Conservation (phyloP, 1,284 basidiomycete genomes). For the Xanthoconium separans region DNA sequence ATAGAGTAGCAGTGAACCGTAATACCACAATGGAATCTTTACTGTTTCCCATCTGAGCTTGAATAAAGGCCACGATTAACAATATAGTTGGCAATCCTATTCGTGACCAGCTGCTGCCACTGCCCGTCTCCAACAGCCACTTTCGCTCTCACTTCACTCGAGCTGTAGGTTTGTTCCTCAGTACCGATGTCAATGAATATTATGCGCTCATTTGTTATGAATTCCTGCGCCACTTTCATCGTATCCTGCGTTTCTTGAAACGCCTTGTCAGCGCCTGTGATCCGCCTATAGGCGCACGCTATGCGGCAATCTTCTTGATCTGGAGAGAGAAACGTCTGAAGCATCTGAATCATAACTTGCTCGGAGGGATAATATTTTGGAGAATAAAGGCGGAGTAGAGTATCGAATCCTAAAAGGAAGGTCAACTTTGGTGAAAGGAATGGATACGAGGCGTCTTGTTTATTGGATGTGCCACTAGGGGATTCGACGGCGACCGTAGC, state of each 20-base stretch:
- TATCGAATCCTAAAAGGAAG: slow-evolving; percentile 86
- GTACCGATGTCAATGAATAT: slow-evolving; percentile 60
- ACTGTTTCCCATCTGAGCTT: background rate
- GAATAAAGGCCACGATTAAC: slow-evolving; percentile 49
- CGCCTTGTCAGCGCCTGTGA: slow-evolving; percentile 16
- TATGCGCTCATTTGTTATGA: slow-evolving; percentile 52
- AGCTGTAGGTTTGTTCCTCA: slow-evolving; percentile 63
- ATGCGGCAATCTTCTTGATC: slow-evolving; percentile 64
- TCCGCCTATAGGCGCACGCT: slow-evolving; percentile 66
- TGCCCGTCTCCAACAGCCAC: slow-evolving; percentile 37
- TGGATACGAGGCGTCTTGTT: slow-evolving; percentile 15
- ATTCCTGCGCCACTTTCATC: slow-evolving; percentile 44
- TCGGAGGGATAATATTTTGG: slow-evolving; percentile 73
- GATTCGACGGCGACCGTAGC: slow-evolving; percentile 16
- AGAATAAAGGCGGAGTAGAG: slow-evolving; percentile 81
- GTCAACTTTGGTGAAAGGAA: slow-evolving; percentile 44
- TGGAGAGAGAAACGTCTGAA: slow-evolving; percentile 62
- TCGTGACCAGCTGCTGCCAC: slow-evolving; percentile 44
- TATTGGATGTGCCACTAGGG: background rate
- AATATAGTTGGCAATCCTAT: slow-evolving; percentile 49
- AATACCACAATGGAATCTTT: slow-evolving; percentile 14
- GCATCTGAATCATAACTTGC: slow-evolving; percentile 50
- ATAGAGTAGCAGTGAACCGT: background rate
- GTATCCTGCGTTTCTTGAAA: slow-evolving; percentile 31
- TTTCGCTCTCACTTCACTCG: slow-evolving; percentile 65